phyloP scores from a whole-genome alignment of 106 monocot species.

The Gastrodia elata region DNA sequence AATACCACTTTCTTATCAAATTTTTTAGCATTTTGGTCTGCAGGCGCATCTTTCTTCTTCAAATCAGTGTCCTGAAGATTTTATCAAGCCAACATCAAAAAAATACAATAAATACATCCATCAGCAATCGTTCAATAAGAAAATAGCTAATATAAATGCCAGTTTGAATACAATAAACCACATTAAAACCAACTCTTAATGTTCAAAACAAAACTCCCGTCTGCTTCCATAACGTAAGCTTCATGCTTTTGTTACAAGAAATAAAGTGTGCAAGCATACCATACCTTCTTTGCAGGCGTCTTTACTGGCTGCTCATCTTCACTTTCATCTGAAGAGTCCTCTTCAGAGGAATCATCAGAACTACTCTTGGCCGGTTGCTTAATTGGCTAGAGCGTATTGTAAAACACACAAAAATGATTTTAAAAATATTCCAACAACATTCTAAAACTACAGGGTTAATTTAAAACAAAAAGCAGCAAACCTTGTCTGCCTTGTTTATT shows the following conservation, averaged over 20 bases:
- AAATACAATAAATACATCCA: neutral
- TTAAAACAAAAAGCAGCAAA: neutral
- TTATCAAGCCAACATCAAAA: neutral
- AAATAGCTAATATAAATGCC: neutral
- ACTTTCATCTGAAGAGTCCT: conserved; percentile 33
- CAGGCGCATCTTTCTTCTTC: conserved; percentile 35
- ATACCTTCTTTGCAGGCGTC: conserved; percentile 34
- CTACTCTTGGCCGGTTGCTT: conserved; percentile 13
- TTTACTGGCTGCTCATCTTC: conserved; percentile 45
- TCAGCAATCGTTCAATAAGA: neutral
- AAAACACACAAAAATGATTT: neutral
- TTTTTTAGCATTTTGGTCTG: conserved; percentile 3
- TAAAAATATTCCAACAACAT: neutral
- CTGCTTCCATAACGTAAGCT: neutral
- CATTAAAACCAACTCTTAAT: neutral
- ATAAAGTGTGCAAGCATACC: neutral
- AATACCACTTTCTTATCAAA: conserved; percentile 28
- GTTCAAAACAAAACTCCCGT: neutral
- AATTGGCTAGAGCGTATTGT: conserved; percentile 12
- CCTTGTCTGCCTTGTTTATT: conserved; percentile 13
- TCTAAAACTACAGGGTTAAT: too few species aligned
- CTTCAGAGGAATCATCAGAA: conserved; percentile 24
- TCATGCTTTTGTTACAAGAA: neutral
- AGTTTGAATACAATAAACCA: neutral
- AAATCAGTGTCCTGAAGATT: conserved; percentile 1